Evolutionary conservation across 345 rosid genomes (phyloP).

Genomic region (Lepidium aucheri): DNA sequence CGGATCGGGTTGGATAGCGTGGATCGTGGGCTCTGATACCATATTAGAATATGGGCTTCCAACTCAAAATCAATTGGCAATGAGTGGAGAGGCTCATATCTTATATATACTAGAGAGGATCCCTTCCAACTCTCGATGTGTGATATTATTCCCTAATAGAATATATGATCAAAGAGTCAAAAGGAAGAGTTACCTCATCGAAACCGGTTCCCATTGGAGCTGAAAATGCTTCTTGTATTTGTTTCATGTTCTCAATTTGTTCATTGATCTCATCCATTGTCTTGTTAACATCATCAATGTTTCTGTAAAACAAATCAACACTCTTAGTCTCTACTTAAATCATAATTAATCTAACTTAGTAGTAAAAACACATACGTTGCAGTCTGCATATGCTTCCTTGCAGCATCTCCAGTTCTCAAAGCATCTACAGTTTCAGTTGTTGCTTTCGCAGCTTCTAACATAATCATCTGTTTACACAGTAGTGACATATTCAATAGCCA

Average conservation of each 20-base stretch:
- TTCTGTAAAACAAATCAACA: slow-evolving; percentile 35
- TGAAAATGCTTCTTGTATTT: slow-evolving; percentile 81
- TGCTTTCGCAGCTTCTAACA: slow-evolving; percentile 89
- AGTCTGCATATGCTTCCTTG: slow-evolving; percentile 92
- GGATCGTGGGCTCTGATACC: too few species aligned
- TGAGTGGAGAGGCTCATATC: too few species aligned
- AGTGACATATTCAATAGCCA: background rate
- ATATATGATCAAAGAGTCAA: too few species aligned
- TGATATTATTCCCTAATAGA: too few species aligned
- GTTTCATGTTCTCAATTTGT: slow-evolving; percentile 88
- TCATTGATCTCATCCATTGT: slow-evolving; percentile 91
- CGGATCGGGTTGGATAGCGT: too few species aligned
- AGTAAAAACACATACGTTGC: slow-evolving; percentile 52
- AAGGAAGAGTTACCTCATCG: slow-evolving; percentile 54
- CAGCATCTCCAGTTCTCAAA: slow-evolving; percentile 71
- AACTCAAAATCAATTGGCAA: too few species aligned
- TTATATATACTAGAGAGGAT: too few species aligned
- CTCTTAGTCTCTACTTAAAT: background rate
- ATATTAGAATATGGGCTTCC: too few species aligned
- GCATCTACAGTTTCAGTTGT: slow-evolving; percentile 89
- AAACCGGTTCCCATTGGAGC: slow-evolving; percentile 75
- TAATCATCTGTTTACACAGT: slow-evolving; percentile 64
- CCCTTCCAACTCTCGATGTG: too few species aligned
- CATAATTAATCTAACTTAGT: background rate
- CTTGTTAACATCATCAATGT: slow-evolving; percentile 88